Evolutionary conservation across 257 asterid species (phyloP).

Genomic region (Penstemon barbatus): DNA sequence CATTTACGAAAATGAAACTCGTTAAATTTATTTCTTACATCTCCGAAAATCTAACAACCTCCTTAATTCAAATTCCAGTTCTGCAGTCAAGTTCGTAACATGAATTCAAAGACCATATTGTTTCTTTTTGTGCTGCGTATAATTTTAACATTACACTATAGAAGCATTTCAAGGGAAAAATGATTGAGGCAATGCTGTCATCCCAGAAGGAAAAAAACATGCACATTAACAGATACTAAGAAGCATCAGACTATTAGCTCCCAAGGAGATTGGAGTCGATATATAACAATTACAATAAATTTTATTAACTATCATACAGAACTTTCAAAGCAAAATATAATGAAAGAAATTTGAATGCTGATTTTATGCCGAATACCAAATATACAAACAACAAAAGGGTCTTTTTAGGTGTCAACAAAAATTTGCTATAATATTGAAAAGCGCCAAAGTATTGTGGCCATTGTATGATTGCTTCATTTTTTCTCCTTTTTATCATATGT

Average conservation of each 20-base stretch:
- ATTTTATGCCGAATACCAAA: not conserved
- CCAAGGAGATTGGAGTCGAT: not conserved
- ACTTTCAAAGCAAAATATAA: not conserved
- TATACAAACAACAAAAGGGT: not conserved
- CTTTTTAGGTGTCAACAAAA: not conserved
- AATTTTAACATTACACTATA: not conserved
- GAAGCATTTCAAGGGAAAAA: not conserved
- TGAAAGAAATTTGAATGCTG: not conserved
- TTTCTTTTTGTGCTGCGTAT: constrained; percentile 1
- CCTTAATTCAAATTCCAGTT: not conserved
- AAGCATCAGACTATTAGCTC: constrained; percentile 1
- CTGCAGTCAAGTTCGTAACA: not conserved
- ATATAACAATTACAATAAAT: not conserved
- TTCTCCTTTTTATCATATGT: not conserved
- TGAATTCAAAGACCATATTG: not conserved
- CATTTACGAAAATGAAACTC: constrained; percentile 20
- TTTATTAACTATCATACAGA: too few relatives aligned
- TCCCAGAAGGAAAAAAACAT: not conserved
- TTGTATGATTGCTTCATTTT: not conserved
- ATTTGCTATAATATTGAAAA: not conserved
- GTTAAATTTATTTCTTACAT: not conserved
- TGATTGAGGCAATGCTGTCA: not conserved
- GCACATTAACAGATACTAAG: not conserved
- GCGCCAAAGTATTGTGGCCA: not conserved
- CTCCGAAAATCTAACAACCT: not conserved